Conservation (phyloP, 306 rosid genomes). For the Fagus sylvatica region DNA sequence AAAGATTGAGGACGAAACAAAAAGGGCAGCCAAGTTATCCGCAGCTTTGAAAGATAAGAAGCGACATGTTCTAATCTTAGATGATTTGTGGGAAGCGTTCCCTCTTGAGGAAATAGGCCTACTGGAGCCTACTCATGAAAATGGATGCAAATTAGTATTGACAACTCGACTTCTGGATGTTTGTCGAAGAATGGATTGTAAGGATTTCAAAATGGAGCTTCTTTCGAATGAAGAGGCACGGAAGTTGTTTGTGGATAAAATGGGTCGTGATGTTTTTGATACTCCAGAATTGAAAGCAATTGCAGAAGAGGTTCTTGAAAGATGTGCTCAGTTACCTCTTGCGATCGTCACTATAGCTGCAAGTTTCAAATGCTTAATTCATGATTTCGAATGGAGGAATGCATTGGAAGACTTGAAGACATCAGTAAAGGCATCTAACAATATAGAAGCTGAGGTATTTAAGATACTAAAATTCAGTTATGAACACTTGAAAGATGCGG, state of each 20-base stretch:
- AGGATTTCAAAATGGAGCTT: constrained; percentile 1
- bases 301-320: neutral
- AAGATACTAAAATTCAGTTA: constrained; percentile 23
- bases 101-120: too few relatives aligned
- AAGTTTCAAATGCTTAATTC: constrained; percentile 1
- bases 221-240: neutral
- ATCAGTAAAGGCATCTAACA: neutral
- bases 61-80: too few relatives aligned
- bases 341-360: constrained; percentile 15
- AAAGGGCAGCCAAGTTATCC: too few relatives aligned
- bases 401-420: constrained; percentile 8
- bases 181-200: too few relatives aligned
- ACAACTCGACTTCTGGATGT: too few relatives aligned
- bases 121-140: too few relatives aligned
- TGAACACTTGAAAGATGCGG: neutral
- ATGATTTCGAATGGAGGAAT: constrained; percentile 13
- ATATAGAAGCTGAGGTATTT: constrained; percentile 31
- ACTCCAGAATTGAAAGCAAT: neutral
- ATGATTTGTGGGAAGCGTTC: too few relatives aligned
- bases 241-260: constrained; percentile 21
- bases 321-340: constrained; percentile 10
- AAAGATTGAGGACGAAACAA: too few relatives aligned
- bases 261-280: neutral
- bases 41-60: too few relatives aligned
- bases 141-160: too few relatives aligned